Conservation (phyloP, 495 filamentous ascomycete species). For the Trichoderma virens region DNA sequence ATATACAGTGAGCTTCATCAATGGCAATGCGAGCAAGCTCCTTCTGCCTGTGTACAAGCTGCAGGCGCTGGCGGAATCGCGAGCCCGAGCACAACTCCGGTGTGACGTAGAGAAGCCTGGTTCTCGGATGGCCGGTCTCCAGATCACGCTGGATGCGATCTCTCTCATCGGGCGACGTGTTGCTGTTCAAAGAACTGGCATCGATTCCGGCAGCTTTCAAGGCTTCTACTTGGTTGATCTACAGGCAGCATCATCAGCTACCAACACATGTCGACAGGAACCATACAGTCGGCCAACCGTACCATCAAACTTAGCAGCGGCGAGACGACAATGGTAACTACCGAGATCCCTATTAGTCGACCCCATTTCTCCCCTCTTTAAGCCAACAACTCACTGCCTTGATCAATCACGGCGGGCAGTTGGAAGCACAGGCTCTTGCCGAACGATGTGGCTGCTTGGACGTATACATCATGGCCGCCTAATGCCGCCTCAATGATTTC, state of each 20-base stretch:
- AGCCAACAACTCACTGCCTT: slow-evolving; percentile 55
- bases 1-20: slow-evolving; percentile 95
- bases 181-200: slow-evolving; percentile 83
- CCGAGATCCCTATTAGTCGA: background rate
- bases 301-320: slow-evolving; percentile 90
- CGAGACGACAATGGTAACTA: slow-evolving; percentile 86
- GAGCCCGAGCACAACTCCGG: slow-evolving; percentile 79
- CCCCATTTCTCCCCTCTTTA: background rate
- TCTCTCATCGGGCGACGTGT: slow-evolving; percentile 54
- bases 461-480: slow-evolving; percentile 81
- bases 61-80: slow-evolving; percentile 65
- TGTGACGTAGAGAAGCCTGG: slow-evolving; percentile 84
- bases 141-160: slow-evolving; percentile 69
- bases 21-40: slow-evolving; percentile 81
- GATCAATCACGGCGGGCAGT: slow-evolving; percentile 77
- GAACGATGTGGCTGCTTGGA: slow-evolving; percentile 94
- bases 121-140: slow-evolving; percentile 75
- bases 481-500: slow-evolving; percentile 80
- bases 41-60: slow-evolving; percentile 66
- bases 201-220: slow-evolving; percentile 64
- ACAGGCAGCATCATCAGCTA: background rate
- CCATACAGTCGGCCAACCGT: slow-evolving; percentile 15
- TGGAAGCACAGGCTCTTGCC: slow-evolving; percentile 95
- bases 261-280: background rate
- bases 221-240: slow-evolving; percentile 88